phyloP scores from a whole-genome alignment of 441 rosid genomes.

The Geranium incanum region DNA sequence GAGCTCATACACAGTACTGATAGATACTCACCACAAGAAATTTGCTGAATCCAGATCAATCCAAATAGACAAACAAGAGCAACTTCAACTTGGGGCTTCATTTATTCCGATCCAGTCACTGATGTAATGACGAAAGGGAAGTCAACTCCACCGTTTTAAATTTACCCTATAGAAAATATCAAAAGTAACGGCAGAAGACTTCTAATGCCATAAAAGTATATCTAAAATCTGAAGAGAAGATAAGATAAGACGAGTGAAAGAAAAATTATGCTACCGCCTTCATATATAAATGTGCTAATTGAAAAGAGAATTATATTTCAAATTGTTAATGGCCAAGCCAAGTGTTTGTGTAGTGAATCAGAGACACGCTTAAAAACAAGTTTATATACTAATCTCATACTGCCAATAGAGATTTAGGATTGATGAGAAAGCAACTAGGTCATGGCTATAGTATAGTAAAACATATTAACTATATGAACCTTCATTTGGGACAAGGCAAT shows the following conservation, averaged over 20 bases:
- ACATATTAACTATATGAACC: constrained; percentile 17
- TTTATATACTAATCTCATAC: background rate
- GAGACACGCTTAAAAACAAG: background rate
- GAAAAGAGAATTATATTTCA: background rate
- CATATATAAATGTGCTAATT: background rate
- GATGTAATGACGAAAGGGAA: constrained; percentile 16
- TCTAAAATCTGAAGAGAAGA: background rate
- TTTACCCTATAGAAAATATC: background rate
- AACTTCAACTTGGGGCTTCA: constrained; percentile 45
- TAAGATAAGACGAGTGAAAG: background rate
- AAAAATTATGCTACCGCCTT: background rate
- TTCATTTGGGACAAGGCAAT: constrained; percentile 24
- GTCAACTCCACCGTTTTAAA: constrained; percentile 15
- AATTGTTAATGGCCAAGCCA: background rate
- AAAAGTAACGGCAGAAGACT: constrained; percentile 10
- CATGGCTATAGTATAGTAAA: background rate
- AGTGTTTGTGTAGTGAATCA: background rate
- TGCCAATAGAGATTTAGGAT: background rate
- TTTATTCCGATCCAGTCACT: constrained; percentile 34
- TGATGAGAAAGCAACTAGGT: background rate
- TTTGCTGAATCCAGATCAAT: constrained; percentile 44
- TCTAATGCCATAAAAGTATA: constrained; percentile 8
- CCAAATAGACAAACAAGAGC: constrained; percentile 35
- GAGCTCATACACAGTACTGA: constrained; percentile 2
- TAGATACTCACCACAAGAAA: constrained; percentile 56